phyloP scores from a whole-genome alignment of 2,329 filamentous ascomycete species.

The Kalaharituber pfeilii region DNA sequence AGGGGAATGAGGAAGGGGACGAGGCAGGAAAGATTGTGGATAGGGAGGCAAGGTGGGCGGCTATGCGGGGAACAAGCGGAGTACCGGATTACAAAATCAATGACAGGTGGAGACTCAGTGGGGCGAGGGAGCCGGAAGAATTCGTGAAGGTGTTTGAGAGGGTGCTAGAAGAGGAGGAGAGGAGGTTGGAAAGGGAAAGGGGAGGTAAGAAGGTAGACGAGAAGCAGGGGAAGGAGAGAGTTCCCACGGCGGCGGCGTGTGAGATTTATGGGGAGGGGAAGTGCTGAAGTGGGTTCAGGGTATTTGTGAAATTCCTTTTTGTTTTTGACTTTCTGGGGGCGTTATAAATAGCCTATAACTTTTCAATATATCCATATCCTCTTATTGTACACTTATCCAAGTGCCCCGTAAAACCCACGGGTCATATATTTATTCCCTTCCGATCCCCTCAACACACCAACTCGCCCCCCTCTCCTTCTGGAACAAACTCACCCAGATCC shows the following conservation, averaged over 20 bases:
- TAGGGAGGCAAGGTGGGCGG: slow-evolving; percentile 36
- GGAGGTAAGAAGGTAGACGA: no score
- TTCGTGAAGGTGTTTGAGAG: slow-evolving; percentile 48
- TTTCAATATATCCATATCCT: no score
- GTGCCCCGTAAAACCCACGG: not conserved
- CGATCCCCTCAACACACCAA: slow-evolving; percentile 43
- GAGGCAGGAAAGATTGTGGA: slow-evolving; percentile 41
- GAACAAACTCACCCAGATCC: slow-evolving; percentile 55
- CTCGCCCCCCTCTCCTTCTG: slow-evolving; percentile 42
- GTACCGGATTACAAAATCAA: slow-evolving; percentile 65
- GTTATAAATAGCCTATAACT: no score
- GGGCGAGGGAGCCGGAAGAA: slow-evolving; percentile 50
- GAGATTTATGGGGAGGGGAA: no score
- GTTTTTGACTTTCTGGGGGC: no score
- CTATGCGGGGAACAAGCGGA: slow-evolving; percentile 39
- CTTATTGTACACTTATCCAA: no score
- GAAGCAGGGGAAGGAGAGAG: no score
- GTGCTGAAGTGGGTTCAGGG: no score
- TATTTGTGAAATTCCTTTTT: no score
- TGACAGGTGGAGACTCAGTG: slow-evolving; percentile 46
- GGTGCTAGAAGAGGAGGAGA: slow-evolving; percentile 1
- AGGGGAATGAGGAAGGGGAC: slow-evolving; percentile 18
- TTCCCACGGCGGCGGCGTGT: no score
- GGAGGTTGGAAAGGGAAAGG: no score
- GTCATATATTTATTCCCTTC: not conserved